Percentiles rank a stretch among this genome's conserved stretches.
phyloP scores from a whole-genome alignment of 2,329 filamentous ascomycete genomes.

The Pyrenochaeta sp. region DNA sequence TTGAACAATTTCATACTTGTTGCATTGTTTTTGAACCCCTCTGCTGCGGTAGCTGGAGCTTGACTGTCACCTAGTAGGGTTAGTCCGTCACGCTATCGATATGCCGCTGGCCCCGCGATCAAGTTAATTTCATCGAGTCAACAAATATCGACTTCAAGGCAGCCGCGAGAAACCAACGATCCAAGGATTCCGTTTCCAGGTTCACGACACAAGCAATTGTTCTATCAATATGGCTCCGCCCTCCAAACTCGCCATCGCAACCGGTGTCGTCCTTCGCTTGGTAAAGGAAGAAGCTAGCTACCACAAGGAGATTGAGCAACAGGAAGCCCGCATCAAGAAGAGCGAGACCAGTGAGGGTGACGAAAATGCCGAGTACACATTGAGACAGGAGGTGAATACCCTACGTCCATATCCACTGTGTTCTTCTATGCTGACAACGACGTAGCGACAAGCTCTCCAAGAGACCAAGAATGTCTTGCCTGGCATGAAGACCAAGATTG shows the following conservation, averaged over 20 bases:
- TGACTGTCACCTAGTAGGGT: not conserved
- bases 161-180: conserved; percentile 11
- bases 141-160: conserved; percentile 22
- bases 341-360: conserved; percentile 70
- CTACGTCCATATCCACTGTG: not conserved
- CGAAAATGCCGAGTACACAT: conserved; percentile 77
- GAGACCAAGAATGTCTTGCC: conserved; percentile 88
- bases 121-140: conserved; percentile 27
- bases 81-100: not conserved
- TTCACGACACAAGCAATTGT: not conserved
- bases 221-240: conserved; percentile 73
- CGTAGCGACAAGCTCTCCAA: conserved; percentile 78
- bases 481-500: conserved; percentile 74
- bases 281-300: conserved; percentile 93
- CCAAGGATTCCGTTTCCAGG: not conserved
- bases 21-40: not conserved
- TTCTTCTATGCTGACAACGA: conserved; percentile 12
- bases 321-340: conserved; percentile 75
- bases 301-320: conserved; percentile 81
- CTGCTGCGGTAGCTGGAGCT: not conserved
- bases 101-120: conserved; percentile 20
- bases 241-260: conserved; percentile 79
- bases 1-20: not conserved
- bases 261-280: conserved; percentile 79
- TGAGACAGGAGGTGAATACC: conserved; percentile 81